These are phyloP conservation scores for Talaromyces verruculosus DNA, from an alignment of 2,329 filamentous ascomycete genomes.

Conservation along the genomic window DNA sequence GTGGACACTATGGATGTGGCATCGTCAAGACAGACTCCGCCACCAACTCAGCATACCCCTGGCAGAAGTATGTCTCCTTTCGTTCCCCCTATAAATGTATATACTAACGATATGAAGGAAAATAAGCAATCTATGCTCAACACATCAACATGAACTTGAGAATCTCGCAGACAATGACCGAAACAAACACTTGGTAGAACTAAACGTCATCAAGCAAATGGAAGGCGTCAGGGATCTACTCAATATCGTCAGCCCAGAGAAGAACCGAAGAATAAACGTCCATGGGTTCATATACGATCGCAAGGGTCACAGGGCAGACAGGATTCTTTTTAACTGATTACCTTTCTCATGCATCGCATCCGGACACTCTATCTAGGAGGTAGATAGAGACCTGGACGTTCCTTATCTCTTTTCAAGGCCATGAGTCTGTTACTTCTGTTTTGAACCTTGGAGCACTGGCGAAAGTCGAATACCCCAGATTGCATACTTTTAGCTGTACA, in stretches of 20 bases:
- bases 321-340: constrained; percentile 5
- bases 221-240: constrained; percentile 9
- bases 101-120: constrained; percentile 6
- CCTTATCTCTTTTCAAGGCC: too few species aligned
- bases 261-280: constrained; percentile 3
- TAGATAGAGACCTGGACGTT: too few species aligned
- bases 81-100: background rate
- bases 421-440: background rate
- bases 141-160: constrained; percentile 14
- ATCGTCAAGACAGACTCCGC: constrained; percentile 11
- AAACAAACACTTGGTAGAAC: constrained; percentile 10
- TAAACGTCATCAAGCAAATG: constrained; percentile 20
- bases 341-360: background rate
- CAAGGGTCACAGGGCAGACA: constrained; percentile 9
- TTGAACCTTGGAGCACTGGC: background rate
- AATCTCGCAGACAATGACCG: constrained; percentile 1
- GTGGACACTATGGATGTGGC: constrained; percentile 18
- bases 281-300: constrained; percentile 19
- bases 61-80: constrained; percentile 16
- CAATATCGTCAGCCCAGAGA: constrained; percentile 1
- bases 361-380: too few species aligned
- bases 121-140: constrained; percentile 4
- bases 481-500: constrained; percentile 3
- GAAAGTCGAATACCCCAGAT: constrained; percentile 4
- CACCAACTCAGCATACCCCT: constrained; percentile 2